These are phyloP conservation scores for Globisporangium splendens DNA, from an alignment of 352 stramenopile genomes.

Conservation along the genomic window DNA sequence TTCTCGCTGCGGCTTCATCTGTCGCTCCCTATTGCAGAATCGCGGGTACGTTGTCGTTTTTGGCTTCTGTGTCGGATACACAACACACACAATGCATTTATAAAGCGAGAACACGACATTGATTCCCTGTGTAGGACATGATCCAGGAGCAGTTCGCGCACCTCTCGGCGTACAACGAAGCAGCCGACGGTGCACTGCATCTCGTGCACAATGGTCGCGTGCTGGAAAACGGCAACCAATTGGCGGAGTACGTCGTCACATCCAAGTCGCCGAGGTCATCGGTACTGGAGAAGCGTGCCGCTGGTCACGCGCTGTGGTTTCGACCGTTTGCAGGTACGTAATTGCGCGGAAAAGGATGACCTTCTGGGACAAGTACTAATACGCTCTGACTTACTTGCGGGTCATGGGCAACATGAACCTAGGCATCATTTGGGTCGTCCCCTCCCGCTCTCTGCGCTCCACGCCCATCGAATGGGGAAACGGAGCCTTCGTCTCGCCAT, in stretches of 20 bases:
- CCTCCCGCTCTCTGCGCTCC: conserved; percentile 32
- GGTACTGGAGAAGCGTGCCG: background rate
- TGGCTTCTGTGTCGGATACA: too few relatives aligned
- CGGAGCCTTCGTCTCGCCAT: too few relatives aligned
- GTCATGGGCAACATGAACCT: background rate
- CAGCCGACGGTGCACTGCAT: conserved; percentile 35
- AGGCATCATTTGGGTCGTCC: conserved; percentile 68
- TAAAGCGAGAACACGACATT: too few relatives aligned
- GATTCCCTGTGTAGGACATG: conserved; percentile 20
- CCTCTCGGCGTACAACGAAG: conserved; percentile 34
- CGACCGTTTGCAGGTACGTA: conserved; percentile 40
- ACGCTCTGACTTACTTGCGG: too few relatives aligned
- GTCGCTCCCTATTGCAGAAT: conserved; percentile 39
- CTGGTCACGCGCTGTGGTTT: conserved; percentile 22
- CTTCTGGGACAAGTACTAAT: background rate
- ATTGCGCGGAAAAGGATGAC: too few relatives aligned
- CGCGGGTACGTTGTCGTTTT: conserved; percentile 27
- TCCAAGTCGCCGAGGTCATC: too few relatives aligned
- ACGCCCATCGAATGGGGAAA: conserved; percentile 17
- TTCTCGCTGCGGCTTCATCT: conserved; percentile 40
- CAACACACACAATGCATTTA: too few relatives aligned
- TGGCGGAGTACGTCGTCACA: conserved; percentile 35
- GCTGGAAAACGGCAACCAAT: conserved; percentile 34
- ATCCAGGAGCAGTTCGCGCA: conserved; percentile 42
- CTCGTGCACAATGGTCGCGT: conserved; percentile 39